phyloP scores from a whole-genome alignment of 495 filamentous ascomycete genomes.

The Cercophora sp. region DNA sequence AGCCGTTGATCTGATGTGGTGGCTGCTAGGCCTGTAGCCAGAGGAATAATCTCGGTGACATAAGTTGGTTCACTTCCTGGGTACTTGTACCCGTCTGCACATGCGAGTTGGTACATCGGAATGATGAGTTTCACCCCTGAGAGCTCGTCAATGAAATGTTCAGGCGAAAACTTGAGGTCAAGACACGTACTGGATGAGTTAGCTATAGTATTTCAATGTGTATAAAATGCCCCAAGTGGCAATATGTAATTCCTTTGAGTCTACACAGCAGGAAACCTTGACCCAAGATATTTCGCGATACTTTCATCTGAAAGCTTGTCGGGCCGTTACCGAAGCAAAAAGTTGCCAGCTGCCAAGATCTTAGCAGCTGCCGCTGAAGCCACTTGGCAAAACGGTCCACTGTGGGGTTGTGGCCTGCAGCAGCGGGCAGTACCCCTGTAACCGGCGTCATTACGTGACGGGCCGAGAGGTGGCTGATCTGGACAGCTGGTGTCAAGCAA shows the following conservation, averaged over 20 bases:
- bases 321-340: too few species aligned
- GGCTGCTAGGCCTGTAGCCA: conserved; percentile 40
- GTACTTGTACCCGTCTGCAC: conserved; percentile 41
- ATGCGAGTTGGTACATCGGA: conserved; percentile 45
- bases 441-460: not conserved
- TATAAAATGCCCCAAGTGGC: too few species aligned
- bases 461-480: conserved; percentile 5
- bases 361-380: not conserved
- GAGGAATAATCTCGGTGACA: conserved; percentile 48
- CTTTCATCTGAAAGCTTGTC: too few species aligned
- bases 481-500: too few species aligned
- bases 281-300: too few species aligned
- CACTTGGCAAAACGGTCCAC: not conserved
- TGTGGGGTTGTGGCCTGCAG: too few species aligned
- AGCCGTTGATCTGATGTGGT: conserved; percentile 55
- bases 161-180: too few species aligned
- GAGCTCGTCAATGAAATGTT: too few species aligned
- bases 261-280: too few species aligned
- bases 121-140: not conserved
- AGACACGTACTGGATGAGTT: too few species aligned
- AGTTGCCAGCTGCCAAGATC: not conserved
- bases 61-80: conserved; percentile 41
- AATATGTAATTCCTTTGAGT: too few species aligned
- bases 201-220: too few species aligned
- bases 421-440: not conserved